Evolutionary conservation across 345 rosid species (phyloP), one percentile per base, ranked within the genome.

Genomic region (Zanthoxylum bungeanum): DNA sequence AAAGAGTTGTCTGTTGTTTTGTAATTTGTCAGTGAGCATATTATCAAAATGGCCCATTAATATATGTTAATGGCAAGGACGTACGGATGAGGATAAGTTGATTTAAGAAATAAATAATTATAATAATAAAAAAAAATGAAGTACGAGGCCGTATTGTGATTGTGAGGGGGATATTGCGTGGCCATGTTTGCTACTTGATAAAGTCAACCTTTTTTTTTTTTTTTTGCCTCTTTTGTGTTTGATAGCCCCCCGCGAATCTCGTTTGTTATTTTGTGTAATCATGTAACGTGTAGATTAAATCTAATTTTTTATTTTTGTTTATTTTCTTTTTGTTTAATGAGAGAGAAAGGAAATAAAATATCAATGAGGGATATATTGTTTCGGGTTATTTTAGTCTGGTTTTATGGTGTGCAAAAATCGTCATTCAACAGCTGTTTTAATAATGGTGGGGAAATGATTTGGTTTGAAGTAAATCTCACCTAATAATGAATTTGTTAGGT

Each of bases 91-190:
- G 37, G n/a, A n/a, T n/a, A n/a, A n/a, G n/a, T n/a, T n/a, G n/a
- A n/a, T n/a, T n/a, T n/a, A 2, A 44, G 49, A 44, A 14, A 44
- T 44, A 9, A 27, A 24, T n/a, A 1, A 14, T n/a, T n/a, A n/a
- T n/a, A n/a, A n/a, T n/a, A n/a, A n/a, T n/a, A n/a, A n/a, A 37
- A 42, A 60, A 79, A 50, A 19, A 3, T 8, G 28, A 44, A 44
- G 80, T 75, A 73, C 82, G 16, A 14, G 40, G 68, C 79, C 79
- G 77, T 71, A 51, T 50, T 12, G 27, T 33, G 34, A 61, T n/a
- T n/a, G n/a, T n/a, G n/a, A n/a, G n/a, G n/a, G n/a, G 84, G 77
- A 70, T 9, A 19, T 64, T 51, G 65, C 78, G 69, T 52, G 69
- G 73, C 73, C 59, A 59, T 9, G 21, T n/a, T n/a, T n/a, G n/a